Conservation (phyloP, 305 asterid genomes). For the Fraxinus baroniana region DNA sequence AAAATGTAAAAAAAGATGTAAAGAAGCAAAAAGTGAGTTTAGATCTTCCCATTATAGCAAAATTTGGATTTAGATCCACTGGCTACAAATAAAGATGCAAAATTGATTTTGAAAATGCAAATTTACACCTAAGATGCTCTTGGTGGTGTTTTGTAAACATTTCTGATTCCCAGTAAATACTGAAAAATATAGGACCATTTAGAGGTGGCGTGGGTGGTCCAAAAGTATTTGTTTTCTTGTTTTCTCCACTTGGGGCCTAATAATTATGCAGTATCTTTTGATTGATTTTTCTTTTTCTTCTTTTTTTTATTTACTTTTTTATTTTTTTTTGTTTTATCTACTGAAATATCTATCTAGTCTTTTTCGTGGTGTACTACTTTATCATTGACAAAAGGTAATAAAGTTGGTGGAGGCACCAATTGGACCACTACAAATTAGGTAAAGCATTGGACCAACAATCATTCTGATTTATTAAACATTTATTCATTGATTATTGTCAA, state of each 20-base stretch:
- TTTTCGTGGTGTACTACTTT: background rate
- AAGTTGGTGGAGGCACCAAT: constrained; percentile 18
- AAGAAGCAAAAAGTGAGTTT: background rate
- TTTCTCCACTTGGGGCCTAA: background rate
- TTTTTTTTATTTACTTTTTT: background rate
- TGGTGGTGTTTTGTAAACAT: background rate
- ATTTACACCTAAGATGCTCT: background rate
- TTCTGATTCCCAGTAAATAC: background rate
- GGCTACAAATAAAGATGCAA: background rate
- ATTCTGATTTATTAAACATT: background rate
- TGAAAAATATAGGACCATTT: background rate
- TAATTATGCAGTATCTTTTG: background rate
- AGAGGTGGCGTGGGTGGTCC: background rate
- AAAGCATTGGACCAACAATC: constrained; percentile 5
- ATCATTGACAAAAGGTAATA: background rate
- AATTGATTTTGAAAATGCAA: background rate
- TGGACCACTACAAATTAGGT: constrained; percentile 27
- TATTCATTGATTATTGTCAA: background rate
- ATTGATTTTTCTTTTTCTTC: background rate
- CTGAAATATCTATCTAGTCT: background rate
- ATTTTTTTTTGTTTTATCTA: constrained; percentile 1
- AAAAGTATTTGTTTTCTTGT: background rate
- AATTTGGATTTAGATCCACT: no score
- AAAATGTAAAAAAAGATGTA: background rate
- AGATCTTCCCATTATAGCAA: background rate